These are phyloP conservation scores for Hansenula anomala DNA, from an alignment of 1,139 yeast species.

Conservation along the genomic window DNA sequence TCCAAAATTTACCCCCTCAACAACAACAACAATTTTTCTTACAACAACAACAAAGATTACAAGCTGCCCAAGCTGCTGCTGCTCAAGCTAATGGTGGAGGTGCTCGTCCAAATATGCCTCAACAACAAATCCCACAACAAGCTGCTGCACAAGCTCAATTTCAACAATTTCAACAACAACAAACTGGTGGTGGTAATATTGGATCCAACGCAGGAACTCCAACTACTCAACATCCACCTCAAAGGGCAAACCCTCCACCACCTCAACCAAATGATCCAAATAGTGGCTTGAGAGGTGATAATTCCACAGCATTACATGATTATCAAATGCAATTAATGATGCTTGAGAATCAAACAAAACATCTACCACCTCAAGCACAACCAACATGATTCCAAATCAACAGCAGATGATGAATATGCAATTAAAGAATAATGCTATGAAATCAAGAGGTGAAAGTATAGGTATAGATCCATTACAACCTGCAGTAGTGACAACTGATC, in stretches of 20 bases:
- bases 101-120: constrained; percentile 3
- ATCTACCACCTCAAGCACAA: constrained; percentile 2
- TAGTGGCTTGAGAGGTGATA: constrained; percentile 10
- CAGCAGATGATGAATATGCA: too few species aligned
- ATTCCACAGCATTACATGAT: constrained; percentile 18
- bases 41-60: constrained; percentile 1
- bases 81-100: constrained; percentile 5
- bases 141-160: not conserved
- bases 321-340: constrained; percentile 23
- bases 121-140: constrained; percentile 7
- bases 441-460: constrained; percentile 15
- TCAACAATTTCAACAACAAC: constrained; percentile 4
- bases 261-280: not conserved
- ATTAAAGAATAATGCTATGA: too few species aligned
- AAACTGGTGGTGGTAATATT: too few species aligned
- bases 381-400: too few species aligned
- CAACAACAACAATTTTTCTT: constrained; percentile 4
- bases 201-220: constrained; percentile 1
- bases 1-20: constrained; percentile 13
- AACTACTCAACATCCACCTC: not conserved
- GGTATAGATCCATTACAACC: constrained; percentile 22
- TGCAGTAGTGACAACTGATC: too few species aligned
- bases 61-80: constrained; percentile 1
- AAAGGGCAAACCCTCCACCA: not conserved
- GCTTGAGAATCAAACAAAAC: constrained; percentile 21